Percentiles rank a stretch among this genome's conserved stretches.
Conservation (phyloP, 1,284 basidiomycete species). For the Rhodotorula sp. region DNA sequence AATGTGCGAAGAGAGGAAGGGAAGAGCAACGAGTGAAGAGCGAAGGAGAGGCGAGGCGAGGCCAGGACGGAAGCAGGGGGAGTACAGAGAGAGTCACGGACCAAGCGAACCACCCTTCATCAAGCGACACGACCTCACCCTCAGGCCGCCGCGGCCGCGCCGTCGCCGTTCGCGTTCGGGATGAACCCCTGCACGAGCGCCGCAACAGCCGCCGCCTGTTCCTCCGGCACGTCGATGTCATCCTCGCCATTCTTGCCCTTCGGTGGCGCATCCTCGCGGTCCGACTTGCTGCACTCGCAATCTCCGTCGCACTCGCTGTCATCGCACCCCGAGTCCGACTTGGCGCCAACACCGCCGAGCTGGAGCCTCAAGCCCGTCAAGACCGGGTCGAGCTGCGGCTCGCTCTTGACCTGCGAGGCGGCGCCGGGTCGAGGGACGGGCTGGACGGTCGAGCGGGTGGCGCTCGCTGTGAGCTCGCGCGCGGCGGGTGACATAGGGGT, state of each 20-base stretch:
- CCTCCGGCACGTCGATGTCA: slow-evolving; percentile 5
- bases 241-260: slow-evolving; percentile 7
- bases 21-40: no score
- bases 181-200: slow-evolving; percentile 22
- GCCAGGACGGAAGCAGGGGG: no score
- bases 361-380: not conserved
- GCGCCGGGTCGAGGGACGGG: not conserved
- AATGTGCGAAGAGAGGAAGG: no score
- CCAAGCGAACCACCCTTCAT: not conserved
- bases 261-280: not conserved
- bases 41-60: no score
- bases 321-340: slow-evolving; percentile 2
- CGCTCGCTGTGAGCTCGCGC: slow-evolving; percentile 5
- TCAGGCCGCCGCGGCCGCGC: no score
- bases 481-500: not conserved
- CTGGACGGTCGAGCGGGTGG: slow-evolving; percentile 16
- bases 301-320: slow-evolving; percentile 17
- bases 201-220: slow-evolving; percentile 22
- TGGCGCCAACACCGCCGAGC: not conserved
- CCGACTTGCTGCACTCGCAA: slow-evolving; percentile 17
- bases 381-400: not conserved
- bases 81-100: not conserved
- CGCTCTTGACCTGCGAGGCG: not conserved
- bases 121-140: no score
- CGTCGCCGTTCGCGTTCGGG: not conserved